Base-by-base conservation (phyloP, 129 eudicot genomes). In the Pulicaria dysenterica region DNA sequence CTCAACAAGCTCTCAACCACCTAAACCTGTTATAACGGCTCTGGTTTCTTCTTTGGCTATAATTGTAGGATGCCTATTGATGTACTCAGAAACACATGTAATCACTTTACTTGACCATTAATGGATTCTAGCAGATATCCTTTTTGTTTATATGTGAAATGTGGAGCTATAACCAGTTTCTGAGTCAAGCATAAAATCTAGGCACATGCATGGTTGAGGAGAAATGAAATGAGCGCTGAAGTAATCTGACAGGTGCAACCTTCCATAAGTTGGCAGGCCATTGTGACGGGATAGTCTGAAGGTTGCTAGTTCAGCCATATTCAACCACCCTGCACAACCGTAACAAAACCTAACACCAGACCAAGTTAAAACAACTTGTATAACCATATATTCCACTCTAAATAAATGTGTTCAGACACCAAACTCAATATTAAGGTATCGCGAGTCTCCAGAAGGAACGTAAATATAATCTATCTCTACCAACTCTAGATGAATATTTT, bases 361-460 rank as follows among this genome's bases (percentile, higher is more conserved):
- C 43, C 12, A 6, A 41, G 48, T 56, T 14, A 46, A 0, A 55
- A 55, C 42, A 34, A 56, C 13, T 19, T 4, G 17, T 66, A 41
- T 7, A 57, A 75, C 65, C 47, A 9, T 36, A 31, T 51, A 64
- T 66, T 67, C 51, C 36, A 37, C 72, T 66, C 64, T 47, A 40
- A 65, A 65, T 56, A 45, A 44, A 24, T 38, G 54, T 10, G 61
- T 61, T 77, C 65, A 78, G 61, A 53, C 79, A 75, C 87, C 83
- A 86, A 94, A 90, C 38, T 94, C 94, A 56, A 94, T 84, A 63
- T 96, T 83, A 79, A 90, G 76, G 81, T 67, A 72, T 69, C 54
- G 64, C 2, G 64, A 80, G 70, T 83, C 85, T 72, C 72, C 82
- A 31, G 66, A 78, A 38, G 66, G 39, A 80, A 70, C 46, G 61